Evolutionary conservation across 345 rosid species (phyloP).

Genomic region (Isatis tinctoria): DNA sequence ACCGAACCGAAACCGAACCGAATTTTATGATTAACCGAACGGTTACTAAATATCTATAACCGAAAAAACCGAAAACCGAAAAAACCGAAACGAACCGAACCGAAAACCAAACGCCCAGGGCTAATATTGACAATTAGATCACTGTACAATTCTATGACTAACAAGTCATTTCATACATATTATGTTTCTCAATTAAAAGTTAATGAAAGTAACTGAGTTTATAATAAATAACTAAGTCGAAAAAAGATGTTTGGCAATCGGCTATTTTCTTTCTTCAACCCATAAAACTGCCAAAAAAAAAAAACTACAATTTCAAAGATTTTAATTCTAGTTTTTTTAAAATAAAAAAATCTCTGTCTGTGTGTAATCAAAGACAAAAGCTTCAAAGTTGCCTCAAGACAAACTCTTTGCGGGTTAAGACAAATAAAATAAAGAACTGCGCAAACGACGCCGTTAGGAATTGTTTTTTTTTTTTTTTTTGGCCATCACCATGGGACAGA

Average conservation of each 20-base stretch:
- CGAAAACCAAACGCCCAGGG: too few species aligned
- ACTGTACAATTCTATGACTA: too few species aligned
- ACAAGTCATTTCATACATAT: neutral
- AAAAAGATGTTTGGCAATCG: neutral
- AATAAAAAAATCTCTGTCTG: too few species aligned
- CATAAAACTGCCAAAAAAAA: neutral
- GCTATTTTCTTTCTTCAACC: neutral
- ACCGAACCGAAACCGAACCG: too few species aligned
- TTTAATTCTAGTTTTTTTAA: too few species aligned
- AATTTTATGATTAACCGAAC: too few species aligned
- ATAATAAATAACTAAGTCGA: too few species aligned
- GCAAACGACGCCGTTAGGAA: neutral
- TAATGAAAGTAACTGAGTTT: neutral
- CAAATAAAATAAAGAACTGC: neutral
- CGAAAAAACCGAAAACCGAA: too few species aligned
- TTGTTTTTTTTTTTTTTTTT: neutral
- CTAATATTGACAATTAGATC: too few species aligned
- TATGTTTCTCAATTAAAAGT: neutral
- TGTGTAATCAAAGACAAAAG: neutral
- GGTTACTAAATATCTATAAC: too few species aligned
- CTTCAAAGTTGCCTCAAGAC: neutral
- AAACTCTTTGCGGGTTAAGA: neutral
- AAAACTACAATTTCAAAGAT: neutral
- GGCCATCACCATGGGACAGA: slow-evolving; percentile 11
- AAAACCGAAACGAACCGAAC: too few species aligned